Base-by-base conservation (phyloP, 139 green algal species). In the Axilococcus clingmanii region DNA sequence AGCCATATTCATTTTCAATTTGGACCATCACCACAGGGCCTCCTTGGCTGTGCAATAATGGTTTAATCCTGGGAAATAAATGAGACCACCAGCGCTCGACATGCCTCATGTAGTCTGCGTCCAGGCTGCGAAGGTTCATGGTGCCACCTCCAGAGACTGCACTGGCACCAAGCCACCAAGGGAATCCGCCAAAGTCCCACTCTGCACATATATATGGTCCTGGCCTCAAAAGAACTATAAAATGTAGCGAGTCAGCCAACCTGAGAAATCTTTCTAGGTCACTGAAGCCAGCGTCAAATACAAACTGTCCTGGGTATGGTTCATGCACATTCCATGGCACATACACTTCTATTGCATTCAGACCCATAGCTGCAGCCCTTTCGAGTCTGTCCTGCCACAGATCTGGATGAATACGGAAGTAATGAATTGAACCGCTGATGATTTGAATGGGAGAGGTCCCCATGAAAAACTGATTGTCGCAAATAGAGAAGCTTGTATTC, bases 1-100 rank as follows among this genome's bases (percentile, higher is more conserved):
- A 78, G 8, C 76, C 76, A 31, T 70, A 78, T 57, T 84, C 76
- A 43, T 84, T 84, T 31, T 84, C 76, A 9, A 84, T 43, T 71
- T 84, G 71, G 2, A 80, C 74, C 76, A 83, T 81, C 22, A 77
- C 20, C 20, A 84, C 62, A 16, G 74, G 66, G 4, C 77, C 77
- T 25, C 76, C 74, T 5, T 50, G 29, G 3, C 63, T 34, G 20
- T 48, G 51, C 35, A 77, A 30, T 24, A 50, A 46, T 24, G 45
- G 62, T 4, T 24, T 27, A 28, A 81, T 35, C 5, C 37, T 41
- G 0, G 70, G 49, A 23, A 81, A 61, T 30, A 81, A 53, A 30
- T 49, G 46, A 9, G 33, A 22, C 59, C 68, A 81, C 70, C 70
- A 81, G 5, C 49, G 35, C 17, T 74, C 57, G n/a, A 81, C 74